phyloP scores from a whole-genome alignment of 495 filamentous ascomycete species.

The Neurospora sp. region DNA sequence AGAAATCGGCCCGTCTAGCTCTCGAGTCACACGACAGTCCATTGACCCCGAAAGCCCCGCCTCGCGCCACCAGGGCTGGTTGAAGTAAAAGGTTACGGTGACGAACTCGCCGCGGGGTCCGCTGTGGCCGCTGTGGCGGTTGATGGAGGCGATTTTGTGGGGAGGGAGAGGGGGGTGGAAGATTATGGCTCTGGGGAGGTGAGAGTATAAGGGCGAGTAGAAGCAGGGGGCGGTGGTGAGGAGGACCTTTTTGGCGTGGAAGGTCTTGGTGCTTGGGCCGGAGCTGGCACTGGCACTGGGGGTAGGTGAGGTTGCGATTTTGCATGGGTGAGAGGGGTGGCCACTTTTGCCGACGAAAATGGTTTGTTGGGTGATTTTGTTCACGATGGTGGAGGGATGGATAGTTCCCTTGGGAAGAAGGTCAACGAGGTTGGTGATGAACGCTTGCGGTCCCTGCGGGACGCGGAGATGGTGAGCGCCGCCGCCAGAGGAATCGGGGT shows the following conservation, averaged over 20 bases:
- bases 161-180: slow-evolving; percentile 18
- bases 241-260: slow-evolving; percentile 29
- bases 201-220: slow-evolving; percentile 4
- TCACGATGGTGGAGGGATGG: not conserved
- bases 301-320: not conserved
- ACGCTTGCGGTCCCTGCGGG: slow-evolving; percentile 8
- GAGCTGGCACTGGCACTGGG: not conserved
- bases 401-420: not conserved
- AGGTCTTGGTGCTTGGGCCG: slow-evolving; percentile 5
- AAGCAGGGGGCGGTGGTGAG: slow-evolving; percentile 24
- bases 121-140: slow-evolving; percentile 16
- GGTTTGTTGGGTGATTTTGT: slow-evolving; percentile 1
- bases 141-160: slow-evolving; percentile 3
- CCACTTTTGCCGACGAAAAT: not conserved
- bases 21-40: slow-evolving; percentile 1
- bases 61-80: slow-evolving; percentile 31
- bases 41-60: slow-evolving; percentile 24
- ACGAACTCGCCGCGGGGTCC: slow-evolving; percentile 30
- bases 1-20: slow-evolving; percentile 25
- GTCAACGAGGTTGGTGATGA: not conserved
- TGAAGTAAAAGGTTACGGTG: slow-evolving; percentile 17
- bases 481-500: slow-evolving; percentile 5
- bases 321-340: not conserved
- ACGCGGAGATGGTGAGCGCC: slow-evolving; percentile 7
- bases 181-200: slow-evolving; percentile 5